phyloP scores from a whole-genome alignment of 257 asterid species.

The Fraxinus pennsylvanica region DNA sequence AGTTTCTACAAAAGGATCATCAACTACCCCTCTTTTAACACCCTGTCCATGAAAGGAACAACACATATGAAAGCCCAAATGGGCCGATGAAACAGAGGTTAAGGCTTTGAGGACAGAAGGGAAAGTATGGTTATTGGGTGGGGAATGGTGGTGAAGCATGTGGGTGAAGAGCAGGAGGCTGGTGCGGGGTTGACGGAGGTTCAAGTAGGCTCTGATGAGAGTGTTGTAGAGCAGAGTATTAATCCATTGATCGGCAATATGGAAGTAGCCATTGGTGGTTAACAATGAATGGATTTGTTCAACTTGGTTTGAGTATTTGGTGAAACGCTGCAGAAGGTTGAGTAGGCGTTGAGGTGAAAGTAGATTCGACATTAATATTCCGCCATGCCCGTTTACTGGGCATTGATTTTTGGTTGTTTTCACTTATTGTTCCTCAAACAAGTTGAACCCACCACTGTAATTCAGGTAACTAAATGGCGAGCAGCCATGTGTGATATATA shows the following conservation, averaged over 20 bases:
- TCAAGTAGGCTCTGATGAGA: slow-evolving; percentile 66
- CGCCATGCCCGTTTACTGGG: slow-evolving; percentile 28
- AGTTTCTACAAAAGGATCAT: slow-evolving; percentile 71
- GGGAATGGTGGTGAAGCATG: slow-evolving; percentile 70
- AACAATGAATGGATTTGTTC: slow-evolving; percentile 64
- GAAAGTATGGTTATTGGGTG: slow-evolving; percentile 77
- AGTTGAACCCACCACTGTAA: no score
- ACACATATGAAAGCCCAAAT: slow-evolving; percentile 32
- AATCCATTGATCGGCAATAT: slow-evolving; percentile 56
- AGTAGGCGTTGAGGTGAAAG: slow-evolving; percentile 43
- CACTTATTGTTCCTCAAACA: no score
- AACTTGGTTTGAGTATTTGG: slow-evolving; percentile 34
- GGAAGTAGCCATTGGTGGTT: slow-evolving; percentile 56
- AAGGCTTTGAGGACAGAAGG: slow-evolving; percentile 71
- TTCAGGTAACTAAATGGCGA: no score
- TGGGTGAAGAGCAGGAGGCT: slow-evolving; percentile 55
- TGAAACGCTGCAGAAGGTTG: slow-evolving; percentile 56
- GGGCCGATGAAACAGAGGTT: slow-evolving; percentile 35
- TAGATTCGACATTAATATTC: slow-evolving; percentile 23
- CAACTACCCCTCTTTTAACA: slow-evolving; percentile 58
- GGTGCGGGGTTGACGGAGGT: slow-evolving; percentile 42
- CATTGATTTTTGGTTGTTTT: not conserved
- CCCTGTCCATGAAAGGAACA: slow-evolving; percentile 60
- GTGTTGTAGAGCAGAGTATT: slow-evolving; percentile 79
- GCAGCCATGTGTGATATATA: no score